phyloP scores from a whole-genome alignment of 768 basidiomycete genomes.

The Guyanaporus albipodus region DNA sequence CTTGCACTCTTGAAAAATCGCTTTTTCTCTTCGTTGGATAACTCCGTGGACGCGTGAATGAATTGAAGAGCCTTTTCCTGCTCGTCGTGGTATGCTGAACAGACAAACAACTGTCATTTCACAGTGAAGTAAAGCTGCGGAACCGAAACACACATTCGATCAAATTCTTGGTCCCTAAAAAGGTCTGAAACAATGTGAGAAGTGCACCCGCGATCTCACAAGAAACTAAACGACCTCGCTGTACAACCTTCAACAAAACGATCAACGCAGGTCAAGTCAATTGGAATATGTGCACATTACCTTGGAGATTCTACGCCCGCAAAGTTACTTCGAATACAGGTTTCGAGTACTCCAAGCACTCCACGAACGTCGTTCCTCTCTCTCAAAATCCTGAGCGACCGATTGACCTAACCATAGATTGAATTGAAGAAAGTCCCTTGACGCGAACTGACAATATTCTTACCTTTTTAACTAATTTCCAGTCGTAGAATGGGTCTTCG shows the following conservation, averaged over 20 bases:
- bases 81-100: constrained; percentile 77
- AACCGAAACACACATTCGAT: constrained; percentile 64
- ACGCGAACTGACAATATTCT: neutral
- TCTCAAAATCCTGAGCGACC: constrained; percentile 67
- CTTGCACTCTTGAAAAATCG: constrained; percentile 88
- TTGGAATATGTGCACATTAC: constrained; percentile 30
- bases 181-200: constrained; percentile 56
- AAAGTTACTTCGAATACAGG: constrained; percentile 88
- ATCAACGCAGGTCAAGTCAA: constrained; percentile 3
- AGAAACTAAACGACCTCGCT: constrained; percentile 56
- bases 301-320: constrained; percentile 86
- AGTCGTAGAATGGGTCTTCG: constrained; percentile 90
- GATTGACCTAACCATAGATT: constrained; percentile 51
- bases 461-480: constrained; percentile 78
- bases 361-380: constrained; percentile 80
- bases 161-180: constrained; percentile 83
- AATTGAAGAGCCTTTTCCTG: constrained; percentile 72
- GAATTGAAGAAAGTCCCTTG: neutral
- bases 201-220: neutral
- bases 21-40: constrained; percentile 85
- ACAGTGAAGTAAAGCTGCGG: neutral
- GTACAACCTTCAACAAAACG: constrained; percentile 58
- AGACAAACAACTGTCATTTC: neutral
- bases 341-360: constrained; percentile 85
- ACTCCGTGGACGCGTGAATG: constrained; percentile 66